Evolutionary conservation across 352 stramenopile genomes (phyloP).

Genomic region (Plasmopara halstedii): DNA sequence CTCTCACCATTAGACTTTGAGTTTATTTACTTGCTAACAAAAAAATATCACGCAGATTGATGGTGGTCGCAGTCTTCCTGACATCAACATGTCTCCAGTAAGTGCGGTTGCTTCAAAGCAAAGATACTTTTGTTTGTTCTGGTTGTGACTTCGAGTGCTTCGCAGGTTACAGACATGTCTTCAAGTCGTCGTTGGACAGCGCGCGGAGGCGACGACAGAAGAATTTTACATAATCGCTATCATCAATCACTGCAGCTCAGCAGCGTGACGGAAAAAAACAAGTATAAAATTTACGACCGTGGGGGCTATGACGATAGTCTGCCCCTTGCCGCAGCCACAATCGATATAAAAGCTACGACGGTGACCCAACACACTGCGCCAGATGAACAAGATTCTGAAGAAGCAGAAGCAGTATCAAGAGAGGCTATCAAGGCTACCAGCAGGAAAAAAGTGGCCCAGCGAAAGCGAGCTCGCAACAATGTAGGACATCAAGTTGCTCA

Average conservation of each 20-base stretch:
- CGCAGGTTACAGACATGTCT: conserved; percentile 15
- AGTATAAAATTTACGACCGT: conserved; percentile 17
- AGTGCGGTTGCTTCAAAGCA: neutral
- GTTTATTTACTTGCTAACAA: neutral
- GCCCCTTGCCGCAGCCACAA: conserved; percentile 1
- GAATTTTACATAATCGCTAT: conserved; percentile 8
- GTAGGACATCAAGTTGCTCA: neutral
- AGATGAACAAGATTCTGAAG: conserved; percentile 42
- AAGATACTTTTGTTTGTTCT: neutral
- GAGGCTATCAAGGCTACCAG: conserved; percentile 64
- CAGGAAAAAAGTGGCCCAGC: conserved; percentile 43
- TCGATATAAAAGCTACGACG: conserved; percentile 1
- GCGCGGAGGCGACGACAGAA: conserved; percentile 14
- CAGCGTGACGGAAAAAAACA: conserved; percentile 16
- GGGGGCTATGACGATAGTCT: conserved; percentile 31
- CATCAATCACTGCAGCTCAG: conserved; percentile 11
- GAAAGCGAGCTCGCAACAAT: conserved; percentile 32
- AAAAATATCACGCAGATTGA: conserved; percentile 40
- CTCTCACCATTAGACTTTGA: neutral
- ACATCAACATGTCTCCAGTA: conserved; percentile 58
- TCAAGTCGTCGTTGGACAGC: conserved; percentile 16
- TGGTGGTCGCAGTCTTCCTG: conserved; percentile 49
- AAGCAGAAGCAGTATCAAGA: conserved; percentile 36
- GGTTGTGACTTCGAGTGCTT: neutral
- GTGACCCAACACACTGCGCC: conserved; percentile 11